Evolutionary conservation across 768 basidiomycete genomes (phyloP).

Genomic region (Psilocybe tampanensis): DNA sequence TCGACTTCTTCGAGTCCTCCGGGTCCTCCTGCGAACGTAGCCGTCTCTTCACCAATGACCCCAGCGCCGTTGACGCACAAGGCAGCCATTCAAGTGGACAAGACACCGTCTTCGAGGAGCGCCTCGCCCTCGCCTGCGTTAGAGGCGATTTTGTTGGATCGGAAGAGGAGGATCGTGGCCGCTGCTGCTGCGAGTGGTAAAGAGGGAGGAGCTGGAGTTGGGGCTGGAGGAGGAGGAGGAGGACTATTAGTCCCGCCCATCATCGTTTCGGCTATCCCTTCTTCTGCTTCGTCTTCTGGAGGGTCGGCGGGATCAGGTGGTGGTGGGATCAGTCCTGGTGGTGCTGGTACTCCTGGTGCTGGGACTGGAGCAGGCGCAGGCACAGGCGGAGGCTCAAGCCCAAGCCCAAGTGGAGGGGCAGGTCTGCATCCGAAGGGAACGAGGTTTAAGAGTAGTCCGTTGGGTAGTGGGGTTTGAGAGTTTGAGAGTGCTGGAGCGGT

Average conservation of each 20-base stretch:
- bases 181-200: not conserved
- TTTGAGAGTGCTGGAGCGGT: no score
- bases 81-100: slow-evolving; percentile 7
- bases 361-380: not conserved
- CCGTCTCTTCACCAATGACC: no score
- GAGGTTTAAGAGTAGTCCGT: slow-evolving; percentile 77
- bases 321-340: not conserved
- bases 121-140: slow-evolving; percentile 48
- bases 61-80: not conserved
- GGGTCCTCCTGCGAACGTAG: not conserved
- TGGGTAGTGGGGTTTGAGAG: slow-evolving; percentile 41
- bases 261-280: no score
- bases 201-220: not conserved
- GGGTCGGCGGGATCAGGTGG: not conserved
- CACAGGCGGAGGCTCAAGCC: not conserved
- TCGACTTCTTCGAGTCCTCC: not conserved
- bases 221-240: not conserved
- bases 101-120: slow-evolving; percentile 10
- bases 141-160: slow-evolving; percentile 68
- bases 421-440: slow-evolving; percentile 46
- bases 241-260: no score
- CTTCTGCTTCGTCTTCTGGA: no score
- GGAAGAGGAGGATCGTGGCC: slow-evolving; percentile 54
- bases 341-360: not conserved
- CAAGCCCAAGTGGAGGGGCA: slow-evolving; percentile 3